These are phyloP conservation scores for Erigeron canadensis DNA, from an alignment of 129 eudicot genomes.

Conservation along the genomic window DNA sequence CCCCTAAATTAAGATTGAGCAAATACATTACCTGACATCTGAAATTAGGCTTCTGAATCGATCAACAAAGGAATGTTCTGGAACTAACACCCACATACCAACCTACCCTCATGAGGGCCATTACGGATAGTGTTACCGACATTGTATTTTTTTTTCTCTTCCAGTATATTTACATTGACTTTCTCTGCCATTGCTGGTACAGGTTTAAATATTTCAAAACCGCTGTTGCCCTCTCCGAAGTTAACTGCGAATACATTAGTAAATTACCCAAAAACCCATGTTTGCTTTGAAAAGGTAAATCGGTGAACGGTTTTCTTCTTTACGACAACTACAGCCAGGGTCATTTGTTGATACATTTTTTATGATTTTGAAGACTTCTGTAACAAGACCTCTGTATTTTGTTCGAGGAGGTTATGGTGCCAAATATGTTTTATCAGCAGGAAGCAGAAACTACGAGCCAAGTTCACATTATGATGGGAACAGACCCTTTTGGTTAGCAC, in stretches of 20 bases:
- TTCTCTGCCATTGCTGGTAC: constrained; percentile 3
- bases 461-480: constrained; percentile 37
- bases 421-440: constrained; percentile 34
- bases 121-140: neutral
- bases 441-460: constrained; percentile 42
- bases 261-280: constrained; percentile 14
- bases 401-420: constrained; percentile 26
- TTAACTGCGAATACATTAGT: constrained; percentile 18
- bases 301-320: constrained; percentile 5
- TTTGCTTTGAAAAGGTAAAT: constrained; percentile 37
- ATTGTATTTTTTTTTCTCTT: neutral
- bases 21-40: neutral
- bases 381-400: constrained; percentile 22
- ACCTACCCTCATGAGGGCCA: neutral
- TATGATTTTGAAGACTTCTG: constrained; percentile 32
- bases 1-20: neutral
- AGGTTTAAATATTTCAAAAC: constrained; percentile 34
- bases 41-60: neutral
- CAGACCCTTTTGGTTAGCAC: constrained; percentile 52
- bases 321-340: neutral
- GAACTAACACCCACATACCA: neutral
- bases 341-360: constrained; percentile 19
- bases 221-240: constrained; percentile 30
- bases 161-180: neutral
- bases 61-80: neutral